Base-by-base conservation (phyloP, 768 basidiomycete genomes). In the Podaxis sp. region DNA sequence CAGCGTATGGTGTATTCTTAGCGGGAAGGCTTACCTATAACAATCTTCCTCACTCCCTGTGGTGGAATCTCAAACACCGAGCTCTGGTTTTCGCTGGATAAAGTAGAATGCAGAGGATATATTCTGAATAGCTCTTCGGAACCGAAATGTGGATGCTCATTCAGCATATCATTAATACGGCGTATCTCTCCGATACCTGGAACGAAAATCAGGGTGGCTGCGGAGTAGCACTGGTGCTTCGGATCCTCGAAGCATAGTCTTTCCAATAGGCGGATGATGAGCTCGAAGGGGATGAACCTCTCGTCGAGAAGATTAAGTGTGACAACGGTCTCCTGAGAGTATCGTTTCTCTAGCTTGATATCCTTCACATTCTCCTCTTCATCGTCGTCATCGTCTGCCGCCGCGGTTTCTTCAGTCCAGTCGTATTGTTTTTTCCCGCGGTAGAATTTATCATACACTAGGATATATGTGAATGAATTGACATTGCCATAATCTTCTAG, bases 161-260 rank as follows among this genome's bases (percentile, higher is more conserved):
- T 74, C 25, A 98, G 78, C 51, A 90, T 75, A 66, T 98, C 95
- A 66, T 87, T 88, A 63, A 99, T 71, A 25, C 90, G 85, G 37
- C 95, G 86, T 59, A 99, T 99, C 74, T 97, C 95, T 35, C 87
- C 92, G 62, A 99, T 76, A 44, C 96, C 96, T 23, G 96, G 95
- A 83, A 98, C 86, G 74, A 99, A 99, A 62, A 99, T 77, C 40
- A 99, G 78, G 48, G 93, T 81, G 1, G 96, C 96, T 2, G 84
- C 74, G 2, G 94, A 95, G 73, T 85, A 94, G 0, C 71, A 58
- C 14, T 63, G 56, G 56, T 86, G 81, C 1, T 71, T 63, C 2
- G 66, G 63, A 63, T 89, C 83, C 50, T 86, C 82, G 65, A 91
- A 89, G 70, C 95, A 97, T 6, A 97, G 79, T 50, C 78, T 79